phyloP scores from a whole-genome alignment of 2,329 filamentous ascomycete genomes.

The Microcyclospora tardicrescens region DNA sequence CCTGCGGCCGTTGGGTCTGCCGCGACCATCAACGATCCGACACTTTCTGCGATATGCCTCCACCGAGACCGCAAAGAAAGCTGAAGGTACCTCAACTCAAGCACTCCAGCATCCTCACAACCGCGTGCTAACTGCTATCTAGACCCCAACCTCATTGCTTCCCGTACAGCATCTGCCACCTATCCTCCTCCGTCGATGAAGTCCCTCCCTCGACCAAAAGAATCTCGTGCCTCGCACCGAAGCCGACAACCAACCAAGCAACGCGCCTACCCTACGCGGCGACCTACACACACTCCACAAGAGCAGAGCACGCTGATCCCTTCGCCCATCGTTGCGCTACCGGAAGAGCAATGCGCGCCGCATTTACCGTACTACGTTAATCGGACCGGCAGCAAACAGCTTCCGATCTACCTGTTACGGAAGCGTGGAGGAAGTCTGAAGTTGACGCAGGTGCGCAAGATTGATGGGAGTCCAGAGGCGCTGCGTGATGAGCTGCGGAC shows the following conservation, averaged over 20 bases:
- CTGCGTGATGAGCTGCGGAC: constrained; percentile 51
- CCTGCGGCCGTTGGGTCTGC: constrained; percentile 27
- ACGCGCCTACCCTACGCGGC: constrained; percentile 22
- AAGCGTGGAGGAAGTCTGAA: constrained; percentile 66
- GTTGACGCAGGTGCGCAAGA: constrained; percentile 63
- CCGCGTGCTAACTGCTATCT: neutral
- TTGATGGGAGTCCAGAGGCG: constrained; percentile 56
- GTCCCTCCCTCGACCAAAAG: constrained; percentile 24
- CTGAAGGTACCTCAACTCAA: constrained; percentile 7
- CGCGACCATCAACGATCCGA: constrained; percentile 23
- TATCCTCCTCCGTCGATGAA: constrained; percentile 20
- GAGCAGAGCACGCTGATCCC: constrained; percentile 12
- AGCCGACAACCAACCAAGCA: constrained; percentile 20
- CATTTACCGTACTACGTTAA: constrained; percentile 56
- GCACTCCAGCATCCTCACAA: neutral
- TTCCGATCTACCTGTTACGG: constrained; percentile 62
- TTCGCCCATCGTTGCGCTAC: constrained; percentile 13
- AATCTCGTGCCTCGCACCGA: constrained; percentile 23
- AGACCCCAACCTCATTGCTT: constrained; percentile 24
- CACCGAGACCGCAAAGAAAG: constrained; percentile 5
- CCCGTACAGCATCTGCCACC: constrained; percentile 19
- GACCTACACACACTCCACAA: constrained; percentile 13
- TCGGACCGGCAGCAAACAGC: constrained; percentile 55
- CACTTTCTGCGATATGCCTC: constrained; percentile 21
- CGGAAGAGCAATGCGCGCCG: constrained; percentile 24